These are phyloP conservation scores for Phytophthora tentaculata DNA, from an alignment of 352 stramenopile species.

Conservation along the genomic window DNA sequence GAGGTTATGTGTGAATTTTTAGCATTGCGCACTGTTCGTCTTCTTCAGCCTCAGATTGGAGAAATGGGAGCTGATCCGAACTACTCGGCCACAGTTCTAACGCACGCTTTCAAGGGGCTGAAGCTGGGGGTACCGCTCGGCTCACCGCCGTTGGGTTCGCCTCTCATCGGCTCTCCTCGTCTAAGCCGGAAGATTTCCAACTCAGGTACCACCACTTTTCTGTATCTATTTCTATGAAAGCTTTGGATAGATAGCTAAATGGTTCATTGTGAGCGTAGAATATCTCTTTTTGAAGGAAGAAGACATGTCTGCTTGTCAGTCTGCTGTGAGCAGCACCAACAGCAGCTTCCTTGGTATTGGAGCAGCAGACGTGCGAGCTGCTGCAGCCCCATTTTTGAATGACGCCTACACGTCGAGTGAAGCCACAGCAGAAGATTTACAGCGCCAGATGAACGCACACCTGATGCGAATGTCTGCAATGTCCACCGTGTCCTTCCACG, in stretches of 20 bases:
- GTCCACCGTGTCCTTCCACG: constrained; percentile 62
- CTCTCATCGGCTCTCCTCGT: constrained; percentile 55
- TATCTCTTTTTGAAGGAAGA: constrained; percentile 77
- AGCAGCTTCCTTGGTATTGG: constrained; percentile 24
- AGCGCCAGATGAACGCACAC: constrained; percentile 58
- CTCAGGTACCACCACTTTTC: constrained; percentile 41
- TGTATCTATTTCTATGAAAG: background rate
- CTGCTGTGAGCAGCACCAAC: constrained; percentile 29
- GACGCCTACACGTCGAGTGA: constrained; percentile 35
- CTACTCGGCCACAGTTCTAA: constrained; percentile 62
- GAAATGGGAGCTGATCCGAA: constrained; percentile 42
- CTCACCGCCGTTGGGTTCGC: constrained; percentile 44
- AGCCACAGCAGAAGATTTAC: constrained; percentile 36
- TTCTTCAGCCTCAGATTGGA: constrained; percentile 17
- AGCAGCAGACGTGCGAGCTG: constrained; percentile 13
- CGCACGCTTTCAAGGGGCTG: constrained; percentile 73
- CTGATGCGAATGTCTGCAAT: constrained; percentile 62
- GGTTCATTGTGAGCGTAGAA: constrained; percentile 33
- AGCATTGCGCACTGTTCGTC: background rate
- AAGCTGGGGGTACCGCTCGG: constrained; percentile 39
- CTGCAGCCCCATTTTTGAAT: constrained; percentile 33
- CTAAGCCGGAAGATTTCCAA: constrained; percentile 73
- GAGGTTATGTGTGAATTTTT: background rate
- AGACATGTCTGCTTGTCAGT: constrained; percentile 39
- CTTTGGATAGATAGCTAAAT: background rate